These are phyloP conservation scores for Mastigamoeba balamuthi DNA, from an alignment of 78 protist species.

Conservation along the genomic window DNA sequence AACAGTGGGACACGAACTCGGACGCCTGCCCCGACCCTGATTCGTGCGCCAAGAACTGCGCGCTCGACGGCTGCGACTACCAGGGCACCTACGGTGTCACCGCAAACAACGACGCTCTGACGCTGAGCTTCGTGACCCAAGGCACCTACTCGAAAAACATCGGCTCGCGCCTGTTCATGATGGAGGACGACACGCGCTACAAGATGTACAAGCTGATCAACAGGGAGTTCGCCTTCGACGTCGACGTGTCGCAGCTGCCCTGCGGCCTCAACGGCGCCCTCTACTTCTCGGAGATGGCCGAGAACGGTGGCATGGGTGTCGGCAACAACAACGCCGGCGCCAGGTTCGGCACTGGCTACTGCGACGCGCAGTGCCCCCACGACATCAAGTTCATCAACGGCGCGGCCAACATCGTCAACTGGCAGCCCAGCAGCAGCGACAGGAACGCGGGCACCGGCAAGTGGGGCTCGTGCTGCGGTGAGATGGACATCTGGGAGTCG, in stretches of 20 bases:
- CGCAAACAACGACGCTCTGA: constrained; percentile 3
- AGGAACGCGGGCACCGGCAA: constrained; percentile 1
- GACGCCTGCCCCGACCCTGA: constrained; percentile 40
- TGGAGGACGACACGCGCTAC: background rate
- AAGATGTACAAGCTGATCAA: constrained; percentile 19
- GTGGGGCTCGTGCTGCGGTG: background rate
- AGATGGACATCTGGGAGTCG: constrained; percentile 48
- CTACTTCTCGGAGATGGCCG: constrained; percentile 28
- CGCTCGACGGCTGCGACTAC: constrained; percentile 38
- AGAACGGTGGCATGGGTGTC: constrained; percentile 2
- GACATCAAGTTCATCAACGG: constrained; percentile 37
- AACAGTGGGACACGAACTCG: too few species aligned
- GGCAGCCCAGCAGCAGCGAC: background rate
- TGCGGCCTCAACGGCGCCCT: constrained; percentile 38
- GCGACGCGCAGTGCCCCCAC: constrained; percentile 48
- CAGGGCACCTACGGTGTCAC: constrained; percentile 37
- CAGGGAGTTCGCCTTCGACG: constrained; percentile 17
- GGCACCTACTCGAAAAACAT: constrained; percentile 1
- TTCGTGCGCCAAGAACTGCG: constrained; percentile 33
- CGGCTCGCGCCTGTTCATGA: constrained; percentile 12
- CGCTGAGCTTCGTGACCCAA: constrained; percentile 3
- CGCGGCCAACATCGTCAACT: constrained; percentile 3
- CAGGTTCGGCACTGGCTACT: constrained; percentile 25
- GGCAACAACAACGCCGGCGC: constrained; percentile 7
- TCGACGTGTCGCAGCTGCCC: constrained; percentile 19